These are phyloP conservation scores for Pythium insidiosum DNA, from an alignment of 352 stramenopile genomes.

Conservation along the genomic window DNA sequence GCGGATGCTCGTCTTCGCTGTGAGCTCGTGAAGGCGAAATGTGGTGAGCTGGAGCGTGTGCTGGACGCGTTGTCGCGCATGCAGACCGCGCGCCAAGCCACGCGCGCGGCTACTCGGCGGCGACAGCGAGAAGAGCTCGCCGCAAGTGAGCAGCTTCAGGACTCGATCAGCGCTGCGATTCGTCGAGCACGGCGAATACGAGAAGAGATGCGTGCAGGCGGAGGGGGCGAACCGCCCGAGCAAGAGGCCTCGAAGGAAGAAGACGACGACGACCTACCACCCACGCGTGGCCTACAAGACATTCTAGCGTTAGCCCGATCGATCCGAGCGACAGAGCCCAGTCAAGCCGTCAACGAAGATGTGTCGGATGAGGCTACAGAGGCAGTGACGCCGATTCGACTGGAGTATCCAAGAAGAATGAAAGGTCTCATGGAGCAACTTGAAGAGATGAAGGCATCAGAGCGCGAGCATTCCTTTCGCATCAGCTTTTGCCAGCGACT, in stretches of 20 bases:
- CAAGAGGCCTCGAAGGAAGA: neutral
- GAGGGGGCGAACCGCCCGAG: too few relatives aligned
- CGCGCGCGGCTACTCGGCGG: conserved; percentile 2
- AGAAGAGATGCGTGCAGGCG: conserved; percentile 8
- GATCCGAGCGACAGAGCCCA: conserved; percentile 4
- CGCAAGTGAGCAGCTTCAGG: conserved; percentile 24
- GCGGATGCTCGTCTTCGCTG: conserved; percentile 31
- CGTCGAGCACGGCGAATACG: conserved; percentile 24
- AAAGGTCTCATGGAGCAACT: conserved; percentile 34
- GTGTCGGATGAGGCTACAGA: neutral
- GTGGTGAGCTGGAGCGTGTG: conserved; percentile 24
- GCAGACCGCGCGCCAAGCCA: neutral
- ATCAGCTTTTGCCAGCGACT: conserved; percentile 42
- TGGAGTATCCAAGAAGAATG: conserved; percentile 44
- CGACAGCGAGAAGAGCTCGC: conserved; percentile 6
- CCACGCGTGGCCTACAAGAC: neutral
- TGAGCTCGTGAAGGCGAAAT: conserved; percentile 21
- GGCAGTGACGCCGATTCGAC: conserved; percentile 1
- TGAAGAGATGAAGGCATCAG: conserved; percentile 18
- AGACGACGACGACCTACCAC: neutral
- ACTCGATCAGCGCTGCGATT: conserved; percentile 39
- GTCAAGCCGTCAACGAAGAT: neutral
- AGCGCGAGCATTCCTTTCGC: conserved; percentile 28
- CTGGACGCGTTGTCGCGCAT: conserved; percentile 16
- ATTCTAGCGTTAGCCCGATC: conserved; percentile 8